Evolutionary conservation across 2,329 filamentous ascomycete genomes (phyloP).

Genomic region (Scedosporium aurantiacum): DNA sequence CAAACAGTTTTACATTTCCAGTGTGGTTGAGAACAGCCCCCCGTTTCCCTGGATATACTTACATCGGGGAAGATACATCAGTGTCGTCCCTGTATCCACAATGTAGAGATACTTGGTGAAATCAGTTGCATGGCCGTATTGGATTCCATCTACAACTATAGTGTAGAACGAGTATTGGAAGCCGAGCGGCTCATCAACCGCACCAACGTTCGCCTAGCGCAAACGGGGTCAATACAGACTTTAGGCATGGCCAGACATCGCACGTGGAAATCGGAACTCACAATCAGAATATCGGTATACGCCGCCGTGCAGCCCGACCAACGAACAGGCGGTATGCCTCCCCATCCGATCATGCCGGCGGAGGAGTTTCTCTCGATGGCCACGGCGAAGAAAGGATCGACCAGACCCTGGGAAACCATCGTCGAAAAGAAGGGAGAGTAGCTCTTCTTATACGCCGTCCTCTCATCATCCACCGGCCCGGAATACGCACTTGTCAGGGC

Average conservation of each 20-base stretch:
- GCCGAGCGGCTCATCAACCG: slow-evolving; percentile 11
- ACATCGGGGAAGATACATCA: slow-evolving; percentile 39
- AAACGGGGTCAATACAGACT: slow-evolving; percentile 1
- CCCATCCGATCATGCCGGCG: slow-evolving; percentile 34
- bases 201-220: slow-evolving; percentile 30
- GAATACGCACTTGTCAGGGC: slow-evolving; percentile 37
- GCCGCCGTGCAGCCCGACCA: slow-evolving; percentile 19
- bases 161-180: slow-evolving; percentile 40
- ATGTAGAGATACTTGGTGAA: slow-evolving; percentile 35
- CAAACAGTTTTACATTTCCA: too few species aligned
- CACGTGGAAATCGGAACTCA: slow-evolving; percentile 18
- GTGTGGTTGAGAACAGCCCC: background rate
- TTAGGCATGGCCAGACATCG: background rate
- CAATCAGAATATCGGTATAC: slow-evolving; percentile 32
- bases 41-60: slow-evolving; percentile 15
- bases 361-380: slow-evolving; percentile 35
- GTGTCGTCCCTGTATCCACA: slow-evolving; percentile 40
- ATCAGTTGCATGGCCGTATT: slow-evolving; percentile 30
- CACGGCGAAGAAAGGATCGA: slow-evolving; percentile 36
- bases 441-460: slow-evolving; percentile 24
- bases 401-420: slow-evolving; percentile 32
- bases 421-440: slow-evolving; percentile 39
- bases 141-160: slow-evolving; percentile 36
- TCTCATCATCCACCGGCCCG: slow-evolving; percentile 26
- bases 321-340: slow-evolving; percentile 30